Percentiles rank a stretch among this genome's conserved stretches.
phyloP scores from a whole-genome alignment of 2,329 filamentous ascomycete genomes.

The Diaporthe vaccinii region DNA sequence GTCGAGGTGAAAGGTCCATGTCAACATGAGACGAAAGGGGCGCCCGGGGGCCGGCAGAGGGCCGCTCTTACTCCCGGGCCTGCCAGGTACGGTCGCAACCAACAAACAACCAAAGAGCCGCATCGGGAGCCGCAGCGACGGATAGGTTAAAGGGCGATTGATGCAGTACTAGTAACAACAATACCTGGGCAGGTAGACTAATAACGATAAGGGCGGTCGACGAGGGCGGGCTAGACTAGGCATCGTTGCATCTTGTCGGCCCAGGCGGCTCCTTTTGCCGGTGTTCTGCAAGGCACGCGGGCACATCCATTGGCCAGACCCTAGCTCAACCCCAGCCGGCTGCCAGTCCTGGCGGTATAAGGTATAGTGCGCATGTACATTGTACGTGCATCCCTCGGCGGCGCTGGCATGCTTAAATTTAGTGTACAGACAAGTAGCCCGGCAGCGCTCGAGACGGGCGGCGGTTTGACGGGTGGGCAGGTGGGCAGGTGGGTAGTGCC shows the following conservation, averaged over 20 bases:
- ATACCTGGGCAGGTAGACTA: background rate
- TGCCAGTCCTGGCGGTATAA: background rate
- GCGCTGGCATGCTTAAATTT: background rate
- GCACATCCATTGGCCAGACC: constrained; percentile 7
- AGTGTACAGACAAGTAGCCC: background rate
- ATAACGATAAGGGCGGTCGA: background rate
- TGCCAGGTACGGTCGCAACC: background rate
- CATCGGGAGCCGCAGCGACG: constrained; percentile 11
- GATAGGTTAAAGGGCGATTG: constrained; percentile 9
- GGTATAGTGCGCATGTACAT: too few species aligned
- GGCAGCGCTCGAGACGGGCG: constrained; percentile 18
- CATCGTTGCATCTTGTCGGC: background rate
- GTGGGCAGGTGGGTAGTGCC: background rate
- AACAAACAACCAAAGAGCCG: background rate
- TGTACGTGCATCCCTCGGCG: too few species aligned
- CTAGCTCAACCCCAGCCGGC: background rate
- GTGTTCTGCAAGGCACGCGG: background rate
- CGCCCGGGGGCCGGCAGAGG: background rate
- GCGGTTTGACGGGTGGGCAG: background rate
- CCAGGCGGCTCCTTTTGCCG: background rate
- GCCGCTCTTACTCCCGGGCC: too few species aligned
- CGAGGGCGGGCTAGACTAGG: background rate
- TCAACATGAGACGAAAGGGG: constrained; percentile 9
- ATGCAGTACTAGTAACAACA: background rate
- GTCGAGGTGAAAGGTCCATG: background rate